phyloP scores from a whole-genome alignment of 345 rosid genomes.

The Eucalyptus pauciflora region DNA sequence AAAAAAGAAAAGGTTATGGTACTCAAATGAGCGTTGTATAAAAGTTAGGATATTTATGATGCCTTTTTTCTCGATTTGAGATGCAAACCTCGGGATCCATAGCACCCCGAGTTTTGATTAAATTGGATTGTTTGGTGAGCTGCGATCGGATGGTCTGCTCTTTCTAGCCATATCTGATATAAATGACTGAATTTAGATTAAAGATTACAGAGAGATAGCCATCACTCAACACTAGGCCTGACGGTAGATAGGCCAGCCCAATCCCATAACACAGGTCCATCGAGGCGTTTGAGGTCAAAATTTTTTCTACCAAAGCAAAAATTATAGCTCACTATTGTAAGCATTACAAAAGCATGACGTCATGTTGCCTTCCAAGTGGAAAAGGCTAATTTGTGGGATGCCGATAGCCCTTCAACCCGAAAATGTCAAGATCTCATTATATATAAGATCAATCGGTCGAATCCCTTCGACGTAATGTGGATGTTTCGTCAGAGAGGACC shows the following conservation, averaged over 20 bases:
- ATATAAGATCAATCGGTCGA: not conserved
- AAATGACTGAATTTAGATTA: not conserved
- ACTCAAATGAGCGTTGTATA: rapidly evolving
- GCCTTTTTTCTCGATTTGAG: too few species aligned
- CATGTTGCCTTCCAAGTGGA: not conserved
- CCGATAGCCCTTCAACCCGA: not conserved
- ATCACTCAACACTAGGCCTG: not conserved
- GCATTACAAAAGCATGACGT: not conserved
- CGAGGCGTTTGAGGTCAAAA: not conserved
- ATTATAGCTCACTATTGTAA: not conserved
- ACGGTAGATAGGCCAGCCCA: not conserved
- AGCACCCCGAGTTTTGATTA: not conserved
- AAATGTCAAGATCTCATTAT: not conserved
- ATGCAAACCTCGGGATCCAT: not conserved
- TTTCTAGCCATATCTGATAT: not conserved
- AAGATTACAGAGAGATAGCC: not conserved
- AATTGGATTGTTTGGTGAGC: not conserved
- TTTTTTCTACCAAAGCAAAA: not conserved
- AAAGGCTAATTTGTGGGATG: not conserved
- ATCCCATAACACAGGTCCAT: not conserved
- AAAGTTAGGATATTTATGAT: too few species aligned
- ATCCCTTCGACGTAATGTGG: not conserved
- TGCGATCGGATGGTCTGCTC: not conserved
- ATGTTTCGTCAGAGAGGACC: not conserved
- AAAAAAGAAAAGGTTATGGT: rapidly evolving